Evolutionary conservation across 1,139 yeast species (phyloP).

Genomic region (Hemisphaericaspora subhashii): DNA sequence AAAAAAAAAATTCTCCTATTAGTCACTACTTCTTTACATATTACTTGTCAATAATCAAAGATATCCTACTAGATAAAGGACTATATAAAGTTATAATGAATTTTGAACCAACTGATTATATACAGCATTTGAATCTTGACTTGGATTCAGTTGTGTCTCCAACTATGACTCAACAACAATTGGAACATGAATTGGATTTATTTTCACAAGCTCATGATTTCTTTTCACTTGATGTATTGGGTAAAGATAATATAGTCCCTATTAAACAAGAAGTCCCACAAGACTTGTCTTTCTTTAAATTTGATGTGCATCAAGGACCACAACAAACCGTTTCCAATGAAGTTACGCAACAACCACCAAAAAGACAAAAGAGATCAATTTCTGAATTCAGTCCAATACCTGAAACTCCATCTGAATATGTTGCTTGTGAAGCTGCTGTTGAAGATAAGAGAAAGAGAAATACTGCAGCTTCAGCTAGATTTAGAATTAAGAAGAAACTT

Average conservation of each 20-base stretch:
- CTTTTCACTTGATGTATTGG: slow-evolving; percentile 47
- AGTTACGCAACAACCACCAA: not conserved
- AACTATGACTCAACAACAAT: slow-evolving; percentile 29
- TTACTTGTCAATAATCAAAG: not conserved
- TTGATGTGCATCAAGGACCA: slow-evolving; percentile 2
- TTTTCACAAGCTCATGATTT: slow-evolving; percentile 46
- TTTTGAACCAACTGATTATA: slow-evolving; percentile 46
- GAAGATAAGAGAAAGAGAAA: slow-evolving; percentile 55
- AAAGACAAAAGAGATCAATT: slow-evolving; percentile 2
- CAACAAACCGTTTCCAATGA: not conserved
- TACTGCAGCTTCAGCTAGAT: slow-evolving; percentile 64
- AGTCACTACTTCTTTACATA: not conserved
- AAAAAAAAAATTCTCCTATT: too few relatives aligned
- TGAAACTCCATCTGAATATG: not conserved
- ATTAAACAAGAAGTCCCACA: slow-evolving; percentile 15
- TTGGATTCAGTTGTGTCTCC: slow-evolving; percentile 28
- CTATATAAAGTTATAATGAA: slow-evolving; percentile 25
- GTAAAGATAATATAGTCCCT: slow-evolving; percentile 24
- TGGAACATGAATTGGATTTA: slow-evolving; percentile 44
- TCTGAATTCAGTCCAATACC: not conserved
- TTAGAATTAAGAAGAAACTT: slow-evolving; percentile 59
- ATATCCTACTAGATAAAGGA: not conserved
- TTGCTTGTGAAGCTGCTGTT: slow-evolving; percentile 11
- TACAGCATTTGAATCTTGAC: slow-evolving; percentile 41
- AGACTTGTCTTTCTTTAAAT: slow-evolving; percentile 5